A percentile compares a stretch with the other conserved stretches of the same genome.
Conservation (phyloP, 352 stramenopile species). For the Phytophthora sojae region DNA sequence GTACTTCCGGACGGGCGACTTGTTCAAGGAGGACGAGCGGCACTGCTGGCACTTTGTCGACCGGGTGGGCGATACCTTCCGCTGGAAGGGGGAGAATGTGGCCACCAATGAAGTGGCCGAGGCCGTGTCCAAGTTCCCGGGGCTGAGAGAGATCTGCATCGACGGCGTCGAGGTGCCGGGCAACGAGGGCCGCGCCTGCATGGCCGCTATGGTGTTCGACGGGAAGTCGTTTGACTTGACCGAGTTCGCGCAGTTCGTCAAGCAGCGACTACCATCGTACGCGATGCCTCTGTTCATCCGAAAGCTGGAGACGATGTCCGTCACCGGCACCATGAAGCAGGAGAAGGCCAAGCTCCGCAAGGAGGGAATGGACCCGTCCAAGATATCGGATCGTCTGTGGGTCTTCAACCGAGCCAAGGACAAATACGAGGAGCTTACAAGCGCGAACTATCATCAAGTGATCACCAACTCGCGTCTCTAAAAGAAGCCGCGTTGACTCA, state of each 20-base stretch:
- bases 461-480: constrained; percentile 68
- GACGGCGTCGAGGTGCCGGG: constrained; percentile 80
- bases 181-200: constrained; percentile 82
- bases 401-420: constrained; percentile 57
- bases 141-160: constrained; percentile 81
- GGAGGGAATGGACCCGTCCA: constrained; percentile 76
- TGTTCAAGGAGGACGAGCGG: constrained; percentile 84
- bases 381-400: constrained; percentile 68
- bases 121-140: constrained; percentile 78
- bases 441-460: constrained; percentile 61
- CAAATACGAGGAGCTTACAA: constrained; percentile 66
- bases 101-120: constrained; percentile 91
- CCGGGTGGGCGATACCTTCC: constrained; percentile 93
- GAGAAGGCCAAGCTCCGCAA: constrained; percentile 91
- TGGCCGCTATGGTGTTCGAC: constrained; percentile 87
- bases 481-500: not conserved
- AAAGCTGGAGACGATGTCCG: constrained; percentile 71
- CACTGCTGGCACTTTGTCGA: constrained; percentile 92
- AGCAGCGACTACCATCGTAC: constrained; percentile 64
- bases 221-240: constrained; percentile 61
- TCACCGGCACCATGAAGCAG: constrained; percentile 94
- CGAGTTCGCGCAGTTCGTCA: constrained; percentile 62
- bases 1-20: constrained; percentile 93
- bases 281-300: constrained; percentile 89
- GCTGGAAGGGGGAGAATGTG: constrained; percentile 95